Evolutionary conservation across 2,329 filamentous ascomycete species (phyloP), one percentile per base, ranked within the genome.

Genomic region (Fusarium graminum): DNA sequence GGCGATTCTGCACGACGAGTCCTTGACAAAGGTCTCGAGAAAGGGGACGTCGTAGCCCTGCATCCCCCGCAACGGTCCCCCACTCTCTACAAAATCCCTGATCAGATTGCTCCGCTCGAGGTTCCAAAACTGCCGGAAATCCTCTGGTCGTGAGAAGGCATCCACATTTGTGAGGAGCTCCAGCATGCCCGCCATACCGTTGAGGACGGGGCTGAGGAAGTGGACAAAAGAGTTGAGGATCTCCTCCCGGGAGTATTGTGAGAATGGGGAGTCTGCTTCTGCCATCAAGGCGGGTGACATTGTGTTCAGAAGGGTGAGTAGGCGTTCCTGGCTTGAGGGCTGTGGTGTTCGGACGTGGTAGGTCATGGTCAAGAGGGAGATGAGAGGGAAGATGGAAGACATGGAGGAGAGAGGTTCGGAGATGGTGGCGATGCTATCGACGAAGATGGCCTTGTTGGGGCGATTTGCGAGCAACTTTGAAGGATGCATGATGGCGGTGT

Each of bases 111-210:
- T 71, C 17, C 64, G 73, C 53, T 75, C 74, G 12, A 78, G 68
- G 19, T 65, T 72, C 76, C 76, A 78, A 54, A 78, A 78, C 32
- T 75, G 72, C 12, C 76, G 65, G 56, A 78, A 78, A 45, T 72
- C 71, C 22, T 71, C 73, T n/a, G 76, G 76, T 7, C 74, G 65
- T 7, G 71, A 71, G 52, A 73, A 73, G 45, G 72, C 76, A 34
- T 71, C 73, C 28, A 78, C 74, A 43, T 74, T 74, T 32, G 69
- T 56, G 39, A 76, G 69, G 29, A 78, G 73, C 30, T 77, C 74
- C 14, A 68, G 52, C 60, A 78, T 72, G 16, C 76, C 76, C 5
- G 75, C 74, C 65, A 77, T 69, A 36, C 76, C 76, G 57, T 74
- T 76, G 54, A 78, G 76, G 13, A 78, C 75, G 12, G 76, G 71